Percentiles rank a stretch among this genome's conserved stretches.
Evolutionary conservation across 2,329 filamentous ascomycete genomes (phyloP).

Genomic region (Orbilia quercus): DNA sequence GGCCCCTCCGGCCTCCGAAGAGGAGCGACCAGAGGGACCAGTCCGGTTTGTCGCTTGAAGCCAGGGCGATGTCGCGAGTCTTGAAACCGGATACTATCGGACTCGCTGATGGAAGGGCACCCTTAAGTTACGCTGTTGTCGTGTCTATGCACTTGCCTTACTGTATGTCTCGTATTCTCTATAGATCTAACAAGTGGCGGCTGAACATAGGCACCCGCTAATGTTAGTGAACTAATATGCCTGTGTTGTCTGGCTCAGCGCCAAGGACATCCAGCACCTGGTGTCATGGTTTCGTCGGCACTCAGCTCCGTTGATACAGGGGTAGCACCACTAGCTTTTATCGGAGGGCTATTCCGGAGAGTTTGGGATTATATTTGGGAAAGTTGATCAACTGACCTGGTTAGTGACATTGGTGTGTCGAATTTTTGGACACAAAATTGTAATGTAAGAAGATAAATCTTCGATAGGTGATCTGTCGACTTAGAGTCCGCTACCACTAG

Average conservation of each 20-base stretch:
- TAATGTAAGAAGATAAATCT: too few relatives aligned
- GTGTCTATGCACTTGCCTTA: too few relatives aligned
- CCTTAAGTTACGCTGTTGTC: not conserved
- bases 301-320: not conserved
- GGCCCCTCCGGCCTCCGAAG: constrained; percentile 29
- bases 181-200: not conserved
- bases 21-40: constrained; percentile 34
- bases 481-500: too few relatives aligned
- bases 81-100: not conserved
- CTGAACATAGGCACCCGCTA: too few relatives aligned
- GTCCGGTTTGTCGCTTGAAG: constrained; percentile 8
- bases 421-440: too few relatives aligned
- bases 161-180: not conserved
- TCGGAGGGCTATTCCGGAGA: not conserved
- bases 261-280: not conserved
- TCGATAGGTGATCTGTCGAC: too few relatives aligned
- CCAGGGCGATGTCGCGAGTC: constrained; percentile 7
- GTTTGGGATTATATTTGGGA: not conserved
- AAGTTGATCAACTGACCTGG: too few relatives aligned
- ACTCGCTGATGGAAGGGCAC: not conserved
- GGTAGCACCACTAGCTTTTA: not conserved
- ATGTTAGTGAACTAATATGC: too few relatives aligned
- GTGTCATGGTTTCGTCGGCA: too few relatives aligned
- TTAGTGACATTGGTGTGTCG: too few relatives aligned
- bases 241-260: not conserved